Evolutionary conservation across 2,329 filamentous ascomycete species (phyloP).

Genomic region (Cladosporium sp.): DNA sequence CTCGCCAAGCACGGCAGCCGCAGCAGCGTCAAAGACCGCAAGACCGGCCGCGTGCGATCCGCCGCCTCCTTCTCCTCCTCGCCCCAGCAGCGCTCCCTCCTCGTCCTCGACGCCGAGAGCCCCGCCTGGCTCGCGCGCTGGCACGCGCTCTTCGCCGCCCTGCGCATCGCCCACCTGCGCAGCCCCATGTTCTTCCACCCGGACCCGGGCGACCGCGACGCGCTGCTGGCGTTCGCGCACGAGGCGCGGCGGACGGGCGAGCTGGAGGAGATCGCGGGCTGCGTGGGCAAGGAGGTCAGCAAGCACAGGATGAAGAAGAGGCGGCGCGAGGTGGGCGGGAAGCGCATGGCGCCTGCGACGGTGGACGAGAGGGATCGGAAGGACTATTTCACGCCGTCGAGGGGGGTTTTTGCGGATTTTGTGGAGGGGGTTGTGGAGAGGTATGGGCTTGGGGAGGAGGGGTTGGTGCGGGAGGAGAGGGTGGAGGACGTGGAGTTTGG

Average conservation of each 20-base stretch:
- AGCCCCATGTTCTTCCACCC: conserved; percentile 81
- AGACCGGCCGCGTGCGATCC: conserved; percentile 36
- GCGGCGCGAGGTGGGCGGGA: conserved; percentile 18
- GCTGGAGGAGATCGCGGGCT: conserved; percentile 63
- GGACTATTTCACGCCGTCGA: conserved; percentile 41
- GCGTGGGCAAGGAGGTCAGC: conserved; percentile 72
- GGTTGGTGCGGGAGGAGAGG: conserved; percentile 53
- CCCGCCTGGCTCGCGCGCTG: conserved; percentile 64
- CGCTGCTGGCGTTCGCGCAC: conserved; percentile 63
- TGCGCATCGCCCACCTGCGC: conserved; percentile 65
- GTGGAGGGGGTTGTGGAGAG: conserved; percentile 35
- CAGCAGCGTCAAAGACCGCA: conserved; percentile 51
- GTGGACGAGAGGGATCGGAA: conserved; percentile 43
- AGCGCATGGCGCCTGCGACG: conserved; percentile 25
- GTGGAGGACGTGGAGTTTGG: conserved; percentile 58
- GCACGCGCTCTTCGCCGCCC: conserved; percentile 61
- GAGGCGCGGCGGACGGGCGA: conserved; percentile 54
- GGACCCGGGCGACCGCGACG: conserved; percentile 69
- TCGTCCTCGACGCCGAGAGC: conserved; percentile 62
- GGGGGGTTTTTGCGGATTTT: conserved; percentile 36
- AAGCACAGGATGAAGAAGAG: conserved; percentile 68
- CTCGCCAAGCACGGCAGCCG: conserved; percentile 59
- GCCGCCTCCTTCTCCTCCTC: conserved; percentile 17
- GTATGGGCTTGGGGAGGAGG: conserved; percentile 43
- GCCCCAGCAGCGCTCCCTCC: conserved; percentile 37